Evolutionary conservation across 495 filamentous ascomycete genomes (phyloP).

Genomic region (Lasiosphaeria hispida): DNA sequence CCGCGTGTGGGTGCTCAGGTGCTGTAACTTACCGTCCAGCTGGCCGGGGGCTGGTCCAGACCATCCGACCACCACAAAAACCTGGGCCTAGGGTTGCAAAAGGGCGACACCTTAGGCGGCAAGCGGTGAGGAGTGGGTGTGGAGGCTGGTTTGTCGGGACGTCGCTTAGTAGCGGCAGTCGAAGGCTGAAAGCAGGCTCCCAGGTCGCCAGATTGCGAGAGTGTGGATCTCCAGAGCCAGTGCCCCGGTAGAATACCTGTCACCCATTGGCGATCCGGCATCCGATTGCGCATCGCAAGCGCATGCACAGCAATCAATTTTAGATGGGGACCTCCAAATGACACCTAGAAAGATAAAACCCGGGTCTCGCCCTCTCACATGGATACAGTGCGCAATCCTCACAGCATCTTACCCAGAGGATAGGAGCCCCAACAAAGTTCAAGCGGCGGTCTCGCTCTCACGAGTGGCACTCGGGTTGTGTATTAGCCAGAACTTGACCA

Average conservation of each 20-base stretch:
- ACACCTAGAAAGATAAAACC: neutral
- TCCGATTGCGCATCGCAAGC: constrained; percentile 20
- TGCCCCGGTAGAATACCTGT: constrained; percentile 10
- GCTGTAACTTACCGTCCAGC: too few species aligned
- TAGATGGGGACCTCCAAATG: constrained; percentile 4
- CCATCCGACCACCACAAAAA: neutral
- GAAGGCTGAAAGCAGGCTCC: constrained; percentile 1
- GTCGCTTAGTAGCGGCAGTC: constrained; percentile 6
- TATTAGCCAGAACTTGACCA: too few species aligned
- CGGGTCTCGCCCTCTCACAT: neutral
- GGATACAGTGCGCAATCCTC: neutral
- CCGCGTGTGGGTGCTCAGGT: too few species aligned
- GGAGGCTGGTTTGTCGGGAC: constrained; percentile 1
- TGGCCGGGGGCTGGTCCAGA: too few species aligned
- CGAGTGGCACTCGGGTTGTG: too few species aligned
- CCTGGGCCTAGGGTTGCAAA: constrained; percentile 8
- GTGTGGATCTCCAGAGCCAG: neutral
- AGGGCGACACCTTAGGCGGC: neutral
- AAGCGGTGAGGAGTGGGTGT: constrained; percentile 7
- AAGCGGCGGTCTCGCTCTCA: too few species aligned
- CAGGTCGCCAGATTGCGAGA: neutral
- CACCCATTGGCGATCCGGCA: constrained; percentile 18
- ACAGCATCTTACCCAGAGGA: too few species aligned
- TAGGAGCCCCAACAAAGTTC: too few species aligned
- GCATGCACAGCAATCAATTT: constrained; percentile 7